Evolutionary conservation across 768 basidiomycete genomes (phyloP), one percentile per base, ranked within the genome.

Genomic region (Calocera cornea): DNA sequence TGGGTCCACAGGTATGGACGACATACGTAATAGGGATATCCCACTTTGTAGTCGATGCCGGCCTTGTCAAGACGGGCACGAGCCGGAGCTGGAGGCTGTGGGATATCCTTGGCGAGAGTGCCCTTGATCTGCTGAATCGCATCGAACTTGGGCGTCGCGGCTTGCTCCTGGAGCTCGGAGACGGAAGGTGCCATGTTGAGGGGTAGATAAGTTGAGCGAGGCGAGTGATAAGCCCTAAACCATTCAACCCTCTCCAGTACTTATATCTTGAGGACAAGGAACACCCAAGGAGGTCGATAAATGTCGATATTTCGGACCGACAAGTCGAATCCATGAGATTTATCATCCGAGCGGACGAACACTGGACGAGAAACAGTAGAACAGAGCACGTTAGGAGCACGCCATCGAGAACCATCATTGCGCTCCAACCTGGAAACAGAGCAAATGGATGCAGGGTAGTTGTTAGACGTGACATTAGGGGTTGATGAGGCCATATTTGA

Each of bases 21-120:
- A 38, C n/a, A n/a, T n/a, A 41, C 64, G 22, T 41, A 64, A 34
- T 10, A 64, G 16, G 64, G 64, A 31, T 64, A 64, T n/a, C 64
- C 64, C 64, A 36, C 64, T 14, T 34, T 64, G 64, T 64, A 64
- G 64, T 64, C 24, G 34, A 64, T 64, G 34, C 64, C 64, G 8
- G 64, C 64, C 36, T 64, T 64, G 16, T 64, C 64, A 8, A 64
- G 64, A 34, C 64, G 64, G 16, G 64, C 64, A 11, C 64, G 31
- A 8, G 64, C 64, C 17, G 64, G 34, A 11, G 64, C 34, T 36
- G 64, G 64, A 31, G 64, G 64, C 10, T 12, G 63, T 8, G 34
- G 64, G 16, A 64, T 34, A 3, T 24, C 64, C 64, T 64, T 64
- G 10, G 34, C 11, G 33, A 64, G 12, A 3, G 5, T 64, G 34